These are phyloP conservation scores for Sonneratia caseolaris DNA, from an alignment of 345 rosid species.

Conservation along the genomic window DNA sequence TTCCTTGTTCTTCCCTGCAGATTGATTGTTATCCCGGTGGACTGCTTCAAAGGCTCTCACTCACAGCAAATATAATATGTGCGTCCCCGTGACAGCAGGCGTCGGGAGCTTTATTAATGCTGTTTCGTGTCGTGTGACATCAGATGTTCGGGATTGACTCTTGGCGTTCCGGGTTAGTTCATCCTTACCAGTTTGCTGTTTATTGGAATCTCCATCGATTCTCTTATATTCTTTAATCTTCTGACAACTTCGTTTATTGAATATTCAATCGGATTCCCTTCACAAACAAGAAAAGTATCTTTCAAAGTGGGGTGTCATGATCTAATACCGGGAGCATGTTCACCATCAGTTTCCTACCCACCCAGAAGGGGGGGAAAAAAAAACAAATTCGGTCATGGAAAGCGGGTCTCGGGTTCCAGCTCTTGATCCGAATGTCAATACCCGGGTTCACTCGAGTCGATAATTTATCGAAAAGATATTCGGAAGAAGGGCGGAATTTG, in stretches of 20 bases:
- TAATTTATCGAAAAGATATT: too few species aligned
- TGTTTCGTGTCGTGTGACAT: neutral
- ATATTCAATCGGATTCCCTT: neutral
- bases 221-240: neutral
- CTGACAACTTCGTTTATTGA: neutral
- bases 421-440: too few species aligned
- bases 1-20: neutral
- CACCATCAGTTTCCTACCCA: too few species aligned
- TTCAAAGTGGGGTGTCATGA: neutral
- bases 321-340: neutral
- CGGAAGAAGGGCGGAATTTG: too few species aligned
- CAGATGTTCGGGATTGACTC: neutral
- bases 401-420: too few species aligned
- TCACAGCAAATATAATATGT: too few species aligned
- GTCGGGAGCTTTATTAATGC: neutral
- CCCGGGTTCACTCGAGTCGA: too few species aligned
- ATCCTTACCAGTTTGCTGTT: neutral
- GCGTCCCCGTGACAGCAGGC: too few species aligned
- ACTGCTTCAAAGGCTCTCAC: neutral
- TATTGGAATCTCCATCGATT: neutral
- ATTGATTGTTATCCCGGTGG: neutral
- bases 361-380: too few species aligned
- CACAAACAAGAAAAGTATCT: neutral
- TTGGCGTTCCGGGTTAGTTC: neutral
- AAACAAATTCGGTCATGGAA: too few species aligned